Base-by-base conservation (phyloP, 148 eudicot species). In the Persicaria maculosa region DNA sequence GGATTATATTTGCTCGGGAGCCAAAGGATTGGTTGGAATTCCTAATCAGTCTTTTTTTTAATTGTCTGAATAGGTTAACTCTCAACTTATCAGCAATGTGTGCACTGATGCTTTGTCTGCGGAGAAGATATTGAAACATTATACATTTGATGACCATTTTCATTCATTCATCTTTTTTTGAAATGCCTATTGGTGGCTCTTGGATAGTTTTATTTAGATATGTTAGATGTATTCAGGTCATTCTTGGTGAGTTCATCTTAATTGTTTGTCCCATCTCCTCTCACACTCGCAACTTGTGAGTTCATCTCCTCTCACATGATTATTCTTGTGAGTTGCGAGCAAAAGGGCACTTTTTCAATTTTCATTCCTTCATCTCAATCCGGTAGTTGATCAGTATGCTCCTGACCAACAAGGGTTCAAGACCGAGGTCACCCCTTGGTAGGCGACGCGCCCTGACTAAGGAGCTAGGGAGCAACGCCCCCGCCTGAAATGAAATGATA, bases 61-160 rank as follows among this genome's bases (percentile, higher is more conserved):
- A 25, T 22, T 4, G 9, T 74, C 48, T 72, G 19, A 76, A 74
- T 80, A 95, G 99, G 99, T 95, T 58, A 90, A 95, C 76, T 95
- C 99, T 36, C 99, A 92, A 85, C 92, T 95, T 72, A 92, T 92
- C 77, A 95, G 97, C 92, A 92, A 95, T 77, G 89, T 95, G 31
- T 95, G 99, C 85, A 95, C 94, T 59, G 99, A 95, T 80, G 99
- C 99, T 72, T 89, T 95, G 75, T 95, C 99, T 45, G 99, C 99
- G 44, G 99, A 95, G 87, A 95, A 95, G 96, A 97, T 95, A 31
- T 31, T 31, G 36, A 54, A 54, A 40, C 19, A 40, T 2, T 65
- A 40, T 65, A 43, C 70, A 6, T 65, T 5, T 17, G 40, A 65
- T 25, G 14, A 7, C 40, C 45, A 4, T 65, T 65, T 65, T 40